Conservation (phyloP, 176 grass and related monocot genomes). For the Areca catechu region DNA sequence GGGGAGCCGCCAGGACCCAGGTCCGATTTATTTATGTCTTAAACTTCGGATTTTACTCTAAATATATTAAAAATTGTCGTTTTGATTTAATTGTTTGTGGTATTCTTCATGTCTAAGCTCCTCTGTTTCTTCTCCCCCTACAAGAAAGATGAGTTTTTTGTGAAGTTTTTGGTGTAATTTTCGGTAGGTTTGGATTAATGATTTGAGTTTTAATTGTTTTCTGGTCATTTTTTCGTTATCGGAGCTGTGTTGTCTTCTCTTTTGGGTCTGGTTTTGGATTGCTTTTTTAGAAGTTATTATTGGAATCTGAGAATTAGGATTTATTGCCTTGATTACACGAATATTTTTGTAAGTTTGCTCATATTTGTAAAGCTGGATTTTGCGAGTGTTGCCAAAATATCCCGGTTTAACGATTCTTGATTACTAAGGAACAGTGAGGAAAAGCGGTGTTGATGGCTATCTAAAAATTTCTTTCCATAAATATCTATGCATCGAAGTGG, state of each 20-base stretch:
- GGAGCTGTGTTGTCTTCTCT: no score
- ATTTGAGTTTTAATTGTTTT: no score
- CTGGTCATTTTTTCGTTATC: no score
- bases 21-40: conserved; percentile 21
- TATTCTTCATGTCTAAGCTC: no score
- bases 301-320: no score
- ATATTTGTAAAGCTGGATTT: not conserved
- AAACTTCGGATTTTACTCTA: not conserved
- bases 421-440: not conserved
- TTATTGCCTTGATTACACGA: not conserved
- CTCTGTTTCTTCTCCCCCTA: no score
- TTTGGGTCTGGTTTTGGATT: no score
- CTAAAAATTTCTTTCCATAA: not conserved
- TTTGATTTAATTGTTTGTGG: not conserved
- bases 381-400: not conserved
- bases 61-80: not conserved
- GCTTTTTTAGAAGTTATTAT: no score
- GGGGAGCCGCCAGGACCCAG: conserved; percentile 37
- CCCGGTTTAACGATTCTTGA: not conserved
- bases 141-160: no score
- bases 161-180: no score
- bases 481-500: not conserved
- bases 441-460: not conserved
- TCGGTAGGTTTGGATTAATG: no score
- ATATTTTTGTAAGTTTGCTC: not conserved